phyloP scores from a whole-genome alignment of 768 basidiomycete species.

The Tulasnella sp. region DNA sequence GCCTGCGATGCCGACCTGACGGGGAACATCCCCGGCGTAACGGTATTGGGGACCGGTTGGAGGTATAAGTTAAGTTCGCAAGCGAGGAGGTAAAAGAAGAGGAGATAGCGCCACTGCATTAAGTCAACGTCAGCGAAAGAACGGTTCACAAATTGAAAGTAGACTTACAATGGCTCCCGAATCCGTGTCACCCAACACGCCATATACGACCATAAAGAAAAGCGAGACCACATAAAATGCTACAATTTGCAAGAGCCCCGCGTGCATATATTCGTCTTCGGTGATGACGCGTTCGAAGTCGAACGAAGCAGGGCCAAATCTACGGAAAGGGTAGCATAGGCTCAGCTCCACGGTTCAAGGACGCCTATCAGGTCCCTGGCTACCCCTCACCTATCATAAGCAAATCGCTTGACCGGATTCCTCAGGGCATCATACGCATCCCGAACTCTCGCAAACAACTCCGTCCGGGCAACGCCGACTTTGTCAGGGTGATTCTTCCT shows the following conservation, averaged over 20 bases:
- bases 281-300: constrained; percentile 72
- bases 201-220: constrained; percentile 62
- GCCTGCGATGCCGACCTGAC: constrained; percentile 41
- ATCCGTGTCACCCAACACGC: constrained; percentile 61
- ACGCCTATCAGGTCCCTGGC: neutral
- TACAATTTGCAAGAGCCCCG: constrained; percentile 63
- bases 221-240: constrained; percentile 70
- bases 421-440: constrained; percentile 79
- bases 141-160: neutral
- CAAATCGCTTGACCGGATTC: constrained; percentile 76
- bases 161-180: constrained; percentile 66
- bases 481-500: constrained; percentile 77
- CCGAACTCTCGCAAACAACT: constrained; percentile 68
- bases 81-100: constrained; percentile 64
- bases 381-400: constrained; percentile 77
- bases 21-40: constrained; percentile 40
- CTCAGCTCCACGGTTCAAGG: constrained; percentile 24
- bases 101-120: constrained; percentile 74
- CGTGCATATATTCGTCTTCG: constrained; percentile 66
- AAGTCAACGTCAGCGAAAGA: constrained; percentile 7
- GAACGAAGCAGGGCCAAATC: constrained; percentile 77
- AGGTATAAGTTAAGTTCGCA: constrained; percentile 70
- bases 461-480: constrained; percentile 58
- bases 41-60: constrained; percentile 52
- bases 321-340: constrained; percentile 41